Conservation (phyloP, 2,329 filamentous ascomycete species). For the Calonectria naviculata region DNA sequence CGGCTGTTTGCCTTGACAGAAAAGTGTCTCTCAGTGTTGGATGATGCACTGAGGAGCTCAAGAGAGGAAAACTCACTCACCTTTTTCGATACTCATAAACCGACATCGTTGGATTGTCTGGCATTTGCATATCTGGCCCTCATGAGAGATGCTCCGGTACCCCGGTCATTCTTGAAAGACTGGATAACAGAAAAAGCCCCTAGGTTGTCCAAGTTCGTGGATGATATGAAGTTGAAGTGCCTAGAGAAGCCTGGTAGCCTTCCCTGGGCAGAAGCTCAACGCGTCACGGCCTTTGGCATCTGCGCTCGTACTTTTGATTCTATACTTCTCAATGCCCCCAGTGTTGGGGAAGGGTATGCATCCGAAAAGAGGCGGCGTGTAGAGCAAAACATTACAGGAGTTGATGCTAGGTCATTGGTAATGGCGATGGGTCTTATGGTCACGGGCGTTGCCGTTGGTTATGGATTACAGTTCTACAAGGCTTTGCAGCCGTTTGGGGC, state of each 20-base stretch:
- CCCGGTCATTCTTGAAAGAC: constrained; percentile 53
- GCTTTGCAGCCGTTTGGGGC: constrained; percentile 57
- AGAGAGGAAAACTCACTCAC: constrained; percentile 38
- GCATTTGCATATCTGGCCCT: constrained; percentile 83
- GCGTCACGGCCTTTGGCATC: constrained; percentile 36
- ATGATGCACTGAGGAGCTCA: constrained; percentile 58
- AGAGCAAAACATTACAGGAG: constrained; percentile 44
- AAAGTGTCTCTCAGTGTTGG: constrained; percentile 78
- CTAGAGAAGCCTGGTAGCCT: constrained; percentile 35
- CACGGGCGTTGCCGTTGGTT: constrained; percentile 52
- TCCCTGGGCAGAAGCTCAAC: constrained; percentile 40
- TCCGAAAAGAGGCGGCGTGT: constrained; percentile 50
- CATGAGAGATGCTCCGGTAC: constrained; percentile 67
- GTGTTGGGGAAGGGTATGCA: constrained; percentile 49
- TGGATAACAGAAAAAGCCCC: constrained; percentile 50
- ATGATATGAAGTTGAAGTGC: constrained; percentile 40
- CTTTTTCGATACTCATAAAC: constrained; percentile 42
- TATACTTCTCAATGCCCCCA: constrained; percentile 48
- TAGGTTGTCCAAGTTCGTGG: constrained; percentile 45
- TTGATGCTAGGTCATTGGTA: constrained; percentile 47
- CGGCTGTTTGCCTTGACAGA: constrained; percentile 78
- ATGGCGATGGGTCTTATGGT: constrained; percentile 48
- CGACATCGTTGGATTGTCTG: constrained; percentile 75
- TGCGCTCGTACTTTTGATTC: constrained; percentile 47
- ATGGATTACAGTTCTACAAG: constrained; percentile 53